Evolutionary conservation across 345 rosid species (phyloP).

Genomic region (Salix purpurea): DNA sequence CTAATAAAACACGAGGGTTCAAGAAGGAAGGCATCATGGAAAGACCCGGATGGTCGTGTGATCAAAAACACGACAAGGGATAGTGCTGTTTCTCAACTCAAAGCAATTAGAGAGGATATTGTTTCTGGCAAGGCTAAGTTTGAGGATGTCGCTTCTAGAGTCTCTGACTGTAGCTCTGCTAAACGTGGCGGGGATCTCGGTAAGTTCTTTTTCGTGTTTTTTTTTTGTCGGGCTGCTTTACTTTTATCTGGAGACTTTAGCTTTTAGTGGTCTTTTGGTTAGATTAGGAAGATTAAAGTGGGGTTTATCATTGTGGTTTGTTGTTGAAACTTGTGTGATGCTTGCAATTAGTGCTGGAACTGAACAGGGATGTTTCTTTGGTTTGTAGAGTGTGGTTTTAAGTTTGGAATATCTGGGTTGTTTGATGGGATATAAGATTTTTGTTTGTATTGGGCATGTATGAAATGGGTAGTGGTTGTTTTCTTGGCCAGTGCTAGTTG

Average conservation of each 20-base stretch:
- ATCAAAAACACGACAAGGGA: constrained; percentile 66
- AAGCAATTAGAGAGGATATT: constrained; percentile 68
- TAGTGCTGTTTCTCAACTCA: constrained; percentile 66
- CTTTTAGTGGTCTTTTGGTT: background rate
- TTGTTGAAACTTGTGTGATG: background rate
- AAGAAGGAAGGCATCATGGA: constrained; percentile 91
- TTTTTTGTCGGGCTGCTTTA: background rate
- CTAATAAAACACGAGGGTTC: constrained; percentile 94
- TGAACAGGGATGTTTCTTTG: too few species aligned
- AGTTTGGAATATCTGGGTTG: too few species aligned
- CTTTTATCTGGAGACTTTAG: background rate
- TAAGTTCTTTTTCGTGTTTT: constrained; percentile 19
- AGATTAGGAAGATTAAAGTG: background rate
- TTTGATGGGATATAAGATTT: too few species aligned
- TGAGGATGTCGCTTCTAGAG: constrained; percentile 66
- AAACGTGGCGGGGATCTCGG: constrained; percentile 97
- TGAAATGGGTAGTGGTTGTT: too few species aligned
- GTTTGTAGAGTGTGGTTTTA: too few species aligned
- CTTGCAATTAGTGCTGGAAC: background rate
- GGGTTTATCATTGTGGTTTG: too few species aligned
- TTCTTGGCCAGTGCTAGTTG: background rate
- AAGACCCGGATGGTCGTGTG: constrained; percentile 87
- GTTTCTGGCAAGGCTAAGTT: constrained; percentile 73
- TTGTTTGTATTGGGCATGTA: too few species aligned
- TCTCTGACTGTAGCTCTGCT: constrained; percentile 95